Percentiles rank a stretch among this genome's conserved stretches.
These are phyloP conservation scores for Botrytis medusae DNA, from an alignment of 2,329 filamentous ascomycete species.

Conservation along the genomic window DNA sequence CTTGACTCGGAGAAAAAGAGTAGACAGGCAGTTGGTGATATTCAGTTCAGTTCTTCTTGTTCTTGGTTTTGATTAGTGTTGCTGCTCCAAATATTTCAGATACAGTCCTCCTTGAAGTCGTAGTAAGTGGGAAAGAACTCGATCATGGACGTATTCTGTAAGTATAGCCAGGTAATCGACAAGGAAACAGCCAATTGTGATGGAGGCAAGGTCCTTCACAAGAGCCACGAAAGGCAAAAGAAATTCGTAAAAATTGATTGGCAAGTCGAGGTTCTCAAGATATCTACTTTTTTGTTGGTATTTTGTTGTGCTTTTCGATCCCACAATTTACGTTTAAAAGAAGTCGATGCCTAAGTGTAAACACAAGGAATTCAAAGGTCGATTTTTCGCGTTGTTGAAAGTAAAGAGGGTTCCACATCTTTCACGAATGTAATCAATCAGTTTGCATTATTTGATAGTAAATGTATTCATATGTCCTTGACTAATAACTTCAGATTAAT, in stretches of 20 bases:
- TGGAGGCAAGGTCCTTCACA: neutral
- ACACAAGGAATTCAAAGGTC: neutral
- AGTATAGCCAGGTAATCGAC: neutral
- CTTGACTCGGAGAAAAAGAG: neutral
- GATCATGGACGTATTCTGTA: neutral
- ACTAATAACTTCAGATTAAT: neutral
- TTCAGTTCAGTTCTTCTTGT: neutral
- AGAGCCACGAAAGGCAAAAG: neutral
- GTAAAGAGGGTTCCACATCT: neutral
- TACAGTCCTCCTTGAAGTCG: rapidly evolving
- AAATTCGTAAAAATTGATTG: neutral
- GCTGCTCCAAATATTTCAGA: neutral
- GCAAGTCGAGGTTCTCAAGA: neutral
- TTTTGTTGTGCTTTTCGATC: neutral
- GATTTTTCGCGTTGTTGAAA: neutral
- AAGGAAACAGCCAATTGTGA: neutral
- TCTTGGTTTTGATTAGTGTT: neutral
- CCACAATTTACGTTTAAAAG: neutral
- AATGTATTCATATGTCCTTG: neutral
- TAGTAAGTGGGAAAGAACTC: neutral
- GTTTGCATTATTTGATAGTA: too few species aligned
- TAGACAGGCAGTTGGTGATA: neutral
- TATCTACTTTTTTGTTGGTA: neutral
- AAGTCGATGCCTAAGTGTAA: neutral
- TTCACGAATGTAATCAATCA: neutral